Conservation (phyloP, 2,329 filamentous ascomycete genomes). For the Talaromyces sp. region DNA sequence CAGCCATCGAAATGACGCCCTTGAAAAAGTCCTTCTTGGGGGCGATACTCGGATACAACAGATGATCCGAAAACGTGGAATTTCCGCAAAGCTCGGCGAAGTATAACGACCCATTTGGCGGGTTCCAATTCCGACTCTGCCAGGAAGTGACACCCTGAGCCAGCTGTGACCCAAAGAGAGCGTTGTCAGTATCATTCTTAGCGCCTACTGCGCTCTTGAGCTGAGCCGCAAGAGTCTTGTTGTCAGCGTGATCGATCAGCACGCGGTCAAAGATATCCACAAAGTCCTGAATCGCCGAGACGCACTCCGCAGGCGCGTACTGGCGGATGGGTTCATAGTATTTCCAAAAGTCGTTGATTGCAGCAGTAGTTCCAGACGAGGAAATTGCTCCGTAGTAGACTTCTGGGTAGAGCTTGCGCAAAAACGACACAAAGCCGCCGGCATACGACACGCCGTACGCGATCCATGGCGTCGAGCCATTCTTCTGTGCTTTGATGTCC, state of each 20-base stretch:
- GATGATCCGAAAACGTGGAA: background rate
- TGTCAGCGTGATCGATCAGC: slow-evolving; percentile 31
- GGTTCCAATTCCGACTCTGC: slow-evolving; percentile 58
- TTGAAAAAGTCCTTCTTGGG: background rate
- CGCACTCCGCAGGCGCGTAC: slow-evolving; percentile 57
- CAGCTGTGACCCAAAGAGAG: slow-evolving; percentile 50
- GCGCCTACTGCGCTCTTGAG: slow-evolving; percentile 37
- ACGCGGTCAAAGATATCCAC: slow-evolving; percentile 56
- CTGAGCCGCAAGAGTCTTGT: slow-evolving; percentile 33
- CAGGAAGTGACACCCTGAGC: slow-evolving; percentile 40
- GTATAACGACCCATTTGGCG: slow-evolving; percentile 22
- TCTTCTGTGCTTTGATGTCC: slow-evolving; percentile 59
- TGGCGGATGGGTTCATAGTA: slow-evolving; percentile 56
- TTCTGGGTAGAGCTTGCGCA: slow-evolving; percentile 70
- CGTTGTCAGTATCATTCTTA: slow-evolving; percentile 33
- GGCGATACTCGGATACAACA: background rate
- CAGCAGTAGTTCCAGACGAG: slow-evolving; percentile 71
- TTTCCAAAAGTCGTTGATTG: slow-evolving; percentile 69
- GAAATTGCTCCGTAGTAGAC: slow-evolving; percentile 73
- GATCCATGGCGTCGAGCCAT: slow-evolving; percentile 58
- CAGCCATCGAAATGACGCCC: background rate
- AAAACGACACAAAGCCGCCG: slow-evolving; percentile 70
- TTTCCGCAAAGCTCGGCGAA: background rate
- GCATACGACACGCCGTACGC: slow-evolving; percentile 81
- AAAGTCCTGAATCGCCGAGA: slow-evolving; percentile 58